phyloP scores from a whole-genome alignment of 2,329 filamentous ascomycete genomes.

The Calonectria pseudoreteaudii region DNA sequence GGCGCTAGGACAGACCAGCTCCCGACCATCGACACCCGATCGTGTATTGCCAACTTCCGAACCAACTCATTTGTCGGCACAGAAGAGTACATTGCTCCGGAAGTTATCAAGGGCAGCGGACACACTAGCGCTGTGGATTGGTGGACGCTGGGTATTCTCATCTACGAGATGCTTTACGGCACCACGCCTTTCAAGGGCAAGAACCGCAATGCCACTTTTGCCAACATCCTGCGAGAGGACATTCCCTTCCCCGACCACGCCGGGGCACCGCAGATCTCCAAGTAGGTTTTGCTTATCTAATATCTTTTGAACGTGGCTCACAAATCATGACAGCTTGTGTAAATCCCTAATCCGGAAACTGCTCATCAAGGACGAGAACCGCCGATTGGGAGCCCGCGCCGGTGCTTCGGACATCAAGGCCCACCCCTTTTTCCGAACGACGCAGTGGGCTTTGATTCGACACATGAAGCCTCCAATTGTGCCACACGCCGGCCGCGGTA shows the following conservation, averaged over 20 bases:
- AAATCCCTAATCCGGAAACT: slow-evolving; percentile 97
- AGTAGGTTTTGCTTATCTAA: slow-evolving; percentile 69
- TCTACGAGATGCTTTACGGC: slow-evolving; percentile 99
- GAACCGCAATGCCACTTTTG: slow-evolving; percentile 97
- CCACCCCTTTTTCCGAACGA: slow-evolving; percentile 95
- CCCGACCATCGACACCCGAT: slow-evolving; percentile 98
- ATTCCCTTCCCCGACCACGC: slow-evolving; percentile 94
- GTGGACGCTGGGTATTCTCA: slow-evolving; percentile 98
- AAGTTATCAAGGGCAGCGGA: slow-evolving; percentile 98
- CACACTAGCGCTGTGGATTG: slow-evolving; percentile 99
- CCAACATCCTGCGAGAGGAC: slow-evolving; percentile 95
- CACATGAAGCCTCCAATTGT: slow-evolving; percentile 99
- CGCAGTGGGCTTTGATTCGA: slow-evolving; percentile 95
- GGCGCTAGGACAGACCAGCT: slow-evolving; percentile 87
- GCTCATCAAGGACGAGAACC: slow-evolving; percentile 96
- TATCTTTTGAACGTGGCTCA: not conserved
- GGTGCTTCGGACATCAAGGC: slow-evolving; percentile 97
- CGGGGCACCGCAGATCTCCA: slow-evolving; percentile 86
- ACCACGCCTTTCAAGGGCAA: slow-evolving; percentile 99
- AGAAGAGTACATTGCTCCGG: slow-evolving; percentile 98
- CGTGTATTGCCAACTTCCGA: slow-evolving; percentile 97
- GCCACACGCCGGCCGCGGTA: slow-evolving; percentile 87
- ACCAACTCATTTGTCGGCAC: slow-evolving; percentile 99
- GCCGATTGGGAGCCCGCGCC: slow-evolving; percentile 90
- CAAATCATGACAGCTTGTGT: slow-evolving; percentile 74